Evolutionary conservation across 2,329 filamentous ascomycete species (phyloP), one percentile per base, ranked within the genome.

Genomic region (Achaetomium macrosporum): DNA sequence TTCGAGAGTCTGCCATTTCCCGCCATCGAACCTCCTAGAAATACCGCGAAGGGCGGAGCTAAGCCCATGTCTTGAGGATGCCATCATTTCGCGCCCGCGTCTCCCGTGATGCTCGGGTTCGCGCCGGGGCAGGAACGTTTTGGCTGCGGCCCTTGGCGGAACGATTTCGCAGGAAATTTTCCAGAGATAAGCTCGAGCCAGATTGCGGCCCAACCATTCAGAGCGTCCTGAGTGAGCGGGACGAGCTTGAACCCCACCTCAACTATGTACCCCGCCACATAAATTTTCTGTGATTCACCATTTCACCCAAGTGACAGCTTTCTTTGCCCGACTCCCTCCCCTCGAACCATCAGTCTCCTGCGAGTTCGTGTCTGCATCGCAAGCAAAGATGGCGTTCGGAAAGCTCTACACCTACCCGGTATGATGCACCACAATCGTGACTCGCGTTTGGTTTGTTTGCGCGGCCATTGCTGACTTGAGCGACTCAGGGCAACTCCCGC

Each of bases 341-440:
- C 56, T 56, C 50, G 52, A 61, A 58, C 53, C 51, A 57, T 53
- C 56, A 57, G 55, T 61, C 61, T 43, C 33, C 50, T 47, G 39
- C 16, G 37, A 19, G 31, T n/a, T n/a, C 15, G 35, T 46, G 60
- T 54, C 41, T 57, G 56, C 59, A 63, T 56, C 60, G 60, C 62
- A 66, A 69, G 68, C 71, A 78, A 89, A 82, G 73, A 95, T 95
- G 87, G 81, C 88, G 71, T 97, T 99, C 83, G 93, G 93, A 78
- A 99, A 95, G 81, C 84, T 99, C 70, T 97, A 93, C 84, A 88
- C 87, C 72, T 83, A 82, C 74, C 72, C 82, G 77, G 92, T 95
- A 85, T 65, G 73, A 51, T 37, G 19, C 30, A 7, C 8, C 4
- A 16, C 15, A 40, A 29, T 16, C 7, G 39, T 31, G 44, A 11